These are phyloP conservation scores for Ophiostoma quercus DNA, from an alignment of 2,329 filamentous ascomycete species.

Conservation along the genomic window DNA sequence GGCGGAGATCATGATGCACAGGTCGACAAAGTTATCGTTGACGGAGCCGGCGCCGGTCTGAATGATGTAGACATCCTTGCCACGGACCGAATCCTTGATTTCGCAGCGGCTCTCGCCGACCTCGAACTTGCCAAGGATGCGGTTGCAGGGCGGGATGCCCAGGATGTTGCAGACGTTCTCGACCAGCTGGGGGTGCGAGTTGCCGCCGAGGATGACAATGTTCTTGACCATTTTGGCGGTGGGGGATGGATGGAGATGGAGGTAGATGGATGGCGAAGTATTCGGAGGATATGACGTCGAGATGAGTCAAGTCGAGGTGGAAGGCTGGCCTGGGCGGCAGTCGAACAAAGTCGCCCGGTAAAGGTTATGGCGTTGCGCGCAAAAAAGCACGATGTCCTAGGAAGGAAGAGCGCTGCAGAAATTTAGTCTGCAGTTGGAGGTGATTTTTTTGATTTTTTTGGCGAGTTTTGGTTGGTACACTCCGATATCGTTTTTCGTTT, in stretches of 20 bases:
- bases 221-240: constrained; percentile 74
- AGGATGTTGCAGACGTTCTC: constrained; percentile 84
- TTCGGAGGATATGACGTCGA: background rate
- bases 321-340: background rate
- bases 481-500: constrained; percentile 25
- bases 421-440: constrained; percentile 17
- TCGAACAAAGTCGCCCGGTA: background rate
- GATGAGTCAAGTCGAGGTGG: background rate
- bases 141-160: constrained; percentile 76
- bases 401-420: constrained; percentile 8
- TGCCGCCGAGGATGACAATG: constrained; percentile 88
- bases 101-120: constrained; percentile 93
- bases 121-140: constrained; percentile 85
- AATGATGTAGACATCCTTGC: constrained; percentile 98
- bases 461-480: constrained; percentile 16
- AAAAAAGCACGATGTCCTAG: background rate
- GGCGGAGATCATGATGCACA: constrained; percentile 96
- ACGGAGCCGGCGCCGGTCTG: constrained; percentile 88
- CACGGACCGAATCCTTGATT: constrained; percentile 91
- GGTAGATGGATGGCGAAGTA: background rate
- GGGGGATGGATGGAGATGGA: background rate
- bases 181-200: constrained; percentile 82
- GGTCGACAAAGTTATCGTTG: constrained; percentile 94
- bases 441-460: background rate
- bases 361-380: constrained; percentile 15